These are phyloP conservation scores for Pulveroboletus sp. DNA, from an alignment of 768 basidiomycete species.

Conservation along the genomic window DNA sequence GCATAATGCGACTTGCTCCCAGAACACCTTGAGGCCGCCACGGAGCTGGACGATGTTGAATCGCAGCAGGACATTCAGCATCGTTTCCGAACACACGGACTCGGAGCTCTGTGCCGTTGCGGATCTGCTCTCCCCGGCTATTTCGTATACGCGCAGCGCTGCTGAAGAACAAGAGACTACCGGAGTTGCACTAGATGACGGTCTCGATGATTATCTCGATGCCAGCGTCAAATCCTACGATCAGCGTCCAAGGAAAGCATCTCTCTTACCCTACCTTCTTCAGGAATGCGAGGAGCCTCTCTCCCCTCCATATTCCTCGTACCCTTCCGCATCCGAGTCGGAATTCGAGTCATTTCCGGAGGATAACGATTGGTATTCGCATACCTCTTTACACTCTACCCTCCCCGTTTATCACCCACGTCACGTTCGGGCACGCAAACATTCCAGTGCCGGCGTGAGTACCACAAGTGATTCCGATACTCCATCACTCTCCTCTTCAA, in stretches of 20 bases:
- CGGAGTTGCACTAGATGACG: conserved; percentile 25
- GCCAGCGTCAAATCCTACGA: conserved; percentile 14
- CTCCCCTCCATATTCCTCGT: conserved; percentile 22
- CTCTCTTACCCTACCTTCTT: conserved; percentile 22
- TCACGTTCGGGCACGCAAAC: conserved; percentile 26
- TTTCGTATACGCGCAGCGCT: conserved; percentile 20
- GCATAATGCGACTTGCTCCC: conserved; percentile 25
- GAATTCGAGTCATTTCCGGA: conserved; percentile 32
- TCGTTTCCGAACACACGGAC: conserved; percentile 46
- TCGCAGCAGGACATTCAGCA: conserved; percentile 35
- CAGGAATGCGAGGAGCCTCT: conserved; percentile 30
- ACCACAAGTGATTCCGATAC: conserved; percentile 38
- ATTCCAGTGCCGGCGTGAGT: conserved; percentile 27
- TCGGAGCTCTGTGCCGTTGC: conserved; percentile 47
- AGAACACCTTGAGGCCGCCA: conserved; percentile 21
- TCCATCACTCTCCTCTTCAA: conserved; percentile 45
- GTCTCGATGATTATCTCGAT: conserved; percentile 28
- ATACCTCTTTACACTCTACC: conserved; percentile 15
- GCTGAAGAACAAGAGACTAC: conserved; percentile 25
- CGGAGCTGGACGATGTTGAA: conserved; percentile 21
- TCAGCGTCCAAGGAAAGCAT: conserved; percentile 6
- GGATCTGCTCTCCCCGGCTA: conserved; percentile 39
- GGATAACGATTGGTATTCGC: conserved; percentile 23
- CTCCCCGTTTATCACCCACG: conserved; percentile 32
- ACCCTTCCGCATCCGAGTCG: conserved; percentile 28